phyloP scores from a whole-genome alignment of 352 stramenopile genomes.

The Globisporangium alternatum region DNA sequence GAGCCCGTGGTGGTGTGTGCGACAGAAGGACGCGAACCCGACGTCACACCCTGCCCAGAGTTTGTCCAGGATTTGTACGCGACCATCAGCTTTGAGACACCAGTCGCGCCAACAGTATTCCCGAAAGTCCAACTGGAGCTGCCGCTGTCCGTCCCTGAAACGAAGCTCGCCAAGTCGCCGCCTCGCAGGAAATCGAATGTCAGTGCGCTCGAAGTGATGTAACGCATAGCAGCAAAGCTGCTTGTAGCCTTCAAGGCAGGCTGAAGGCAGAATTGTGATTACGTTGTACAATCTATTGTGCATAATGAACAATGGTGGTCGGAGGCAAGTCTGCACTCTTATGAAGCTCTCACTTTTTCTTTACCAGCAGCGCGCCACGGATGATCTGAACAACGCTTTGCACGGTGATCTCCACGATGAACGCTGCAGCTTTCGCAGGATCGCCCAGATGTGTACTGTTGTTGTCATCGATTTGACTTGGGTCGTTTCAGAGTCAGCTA shows the following conservation, averaged over 20 bases:
- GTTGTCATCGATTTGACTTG: no score
- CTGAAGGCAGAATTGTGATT: background rate
- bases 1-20: conserved; percentile 8
- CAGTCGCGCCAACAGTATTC: conserved; percentile 14
- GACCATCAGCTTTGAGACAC: conserved; percentile 7
- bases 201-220: background rate
- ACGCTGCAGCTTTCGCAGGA: no score
- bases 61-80: conserved; percentile 9
- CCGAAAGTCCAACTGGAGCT: conserved; percentile 8
- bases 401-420: no score
- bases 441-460: no score
- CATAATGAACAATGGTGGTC: no score
- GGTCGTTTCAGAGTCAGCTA: no score
- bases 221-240: background rate
- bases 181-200: conserved; percentile 6
- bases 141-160: conserved; percentile 7
- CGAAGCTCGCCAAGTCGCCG: background rate
- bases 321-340: no score
- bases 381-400: no score
- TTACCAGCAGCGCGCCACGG: no score
- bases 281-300: no score
- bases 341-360: no score
- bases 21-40: background rate
- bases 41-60: conserved; percentile 9
- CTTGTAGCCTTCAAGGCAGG: no score